These are phyloP conservation scores for Ehretia macrophylla DNA, from an alignment of 257 asterid genomes.

Conservation along the genomic window DNA sequence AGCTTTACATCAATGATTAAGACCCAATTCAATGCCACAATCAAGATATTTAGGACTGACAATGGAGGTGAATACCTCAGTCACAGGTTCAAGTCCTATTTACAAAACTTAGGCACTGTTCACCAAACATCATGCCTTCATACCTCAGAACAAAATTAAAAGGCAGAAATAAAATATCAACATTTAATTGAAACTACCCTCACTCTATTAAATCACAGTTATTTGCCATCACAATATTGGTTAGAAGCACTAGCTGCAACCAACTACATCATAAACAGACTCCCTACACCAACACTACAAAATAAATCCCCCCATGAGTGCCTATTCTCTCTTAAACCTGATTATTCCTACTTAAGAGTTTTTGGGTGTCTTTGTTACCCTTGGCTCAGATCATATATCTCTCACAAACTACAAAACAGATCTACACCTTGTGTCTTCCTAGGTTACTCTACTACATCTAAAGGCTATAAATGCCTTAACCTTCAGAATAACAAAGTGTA, in stretches of 20 bases:
- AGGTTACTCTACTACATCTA: background rate
- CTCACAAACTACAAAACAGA: no score
- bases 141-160: background rate
- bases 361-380: no score
- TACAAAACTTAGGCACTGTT: background rate
- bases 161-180: no score
- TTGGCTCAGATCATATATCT: no score
- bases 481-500: background rate
- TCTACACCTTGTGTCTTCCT: slow-evolving; percentile 5
- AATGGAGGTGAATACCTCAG: slow-evolving; percentile 2
- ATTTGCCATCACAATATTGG: no score
- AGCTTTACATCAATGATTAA: background rate
- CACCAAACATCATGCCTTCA: background rate
- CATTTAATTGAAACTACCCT: no score
- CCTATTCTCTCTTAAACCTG: background rate
- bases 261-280: no score
- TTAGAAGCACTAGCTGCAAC: no score
- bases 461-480: background rate
- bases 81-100: background rate
- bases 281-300: background rate
- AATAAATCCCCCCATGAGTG: background rate
- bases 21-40: background rate
- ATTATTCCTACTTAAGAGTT: background rate
- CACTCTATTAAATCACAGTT: no score
- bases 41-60: background rate